Evolutionary conservation across 2,329 filamentous ascomycete species (phyloP).

Genomic region (Elsinoe arachidis): DNA sequence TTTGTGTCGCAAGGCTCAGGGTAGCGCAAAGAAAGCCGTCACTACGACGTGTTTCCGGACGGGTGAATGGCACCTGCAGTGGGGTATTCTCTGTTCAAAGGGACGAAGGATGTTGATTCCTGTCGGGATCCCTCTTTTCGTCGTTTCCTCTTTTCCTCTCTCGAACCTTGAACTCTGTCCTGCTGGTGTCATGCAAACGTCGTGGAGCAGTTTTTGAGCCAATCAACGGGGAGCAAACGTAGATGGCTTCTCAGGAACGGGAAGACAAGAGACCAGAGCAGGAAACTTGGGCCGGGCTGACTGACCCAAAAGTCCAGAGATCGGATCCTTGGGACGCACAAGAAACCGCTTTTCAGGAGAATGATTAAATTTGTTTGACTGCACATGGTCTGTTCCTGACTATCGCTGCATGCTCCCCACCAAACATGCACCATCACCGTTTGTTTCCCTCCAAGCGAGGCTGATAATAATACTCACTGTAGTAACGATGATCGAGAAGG

Average conservation of each 20-base stretch:
- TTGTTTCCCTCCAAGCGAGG: background rate
- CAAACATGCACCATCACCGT: background rate
- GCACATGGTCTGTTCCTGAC: background rate
- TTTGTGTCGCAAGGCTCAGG: background rate
- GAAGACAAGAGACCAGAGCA: background rate
- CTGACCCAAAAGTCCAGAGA: too few relatives aligned
- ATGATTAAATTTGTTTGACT: background rate
- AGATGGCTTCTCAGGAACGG: slow-evolving; percentile 16
- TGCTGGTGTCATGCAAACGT: slow-evolving; percentile 12
- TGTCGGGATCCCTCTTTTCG: background rate
- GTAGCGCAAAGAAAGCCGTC: background rate
- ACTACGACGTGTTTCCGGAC: background rate
- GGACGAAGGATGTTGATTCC: background rate
- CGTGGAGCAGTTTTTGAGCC: slow-evolving; percentile 16
- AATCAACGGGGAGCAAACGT: slow-evolving; percentile 13
- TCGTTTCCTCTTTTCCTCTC: background rate
- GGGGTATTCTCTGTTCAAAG: background rate
- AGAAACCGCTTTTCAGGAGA: slow-evolving; percentile 5
- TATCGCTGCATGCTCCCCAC: background rate
- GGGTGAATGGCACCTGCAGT: background rate
- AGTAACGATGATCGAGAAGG: background rate
- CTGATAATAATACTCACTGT: background rate
- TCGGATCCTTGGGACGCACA: background rate
- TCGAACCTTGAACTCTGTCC: background rate
- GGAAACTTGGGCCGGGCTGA: background rate